Evolutionary conservation across 768 basidiomycete species (phyloP), one percentile per base, ranked within the genome.

Genomic region (Tricholoma terreum): DNA sequence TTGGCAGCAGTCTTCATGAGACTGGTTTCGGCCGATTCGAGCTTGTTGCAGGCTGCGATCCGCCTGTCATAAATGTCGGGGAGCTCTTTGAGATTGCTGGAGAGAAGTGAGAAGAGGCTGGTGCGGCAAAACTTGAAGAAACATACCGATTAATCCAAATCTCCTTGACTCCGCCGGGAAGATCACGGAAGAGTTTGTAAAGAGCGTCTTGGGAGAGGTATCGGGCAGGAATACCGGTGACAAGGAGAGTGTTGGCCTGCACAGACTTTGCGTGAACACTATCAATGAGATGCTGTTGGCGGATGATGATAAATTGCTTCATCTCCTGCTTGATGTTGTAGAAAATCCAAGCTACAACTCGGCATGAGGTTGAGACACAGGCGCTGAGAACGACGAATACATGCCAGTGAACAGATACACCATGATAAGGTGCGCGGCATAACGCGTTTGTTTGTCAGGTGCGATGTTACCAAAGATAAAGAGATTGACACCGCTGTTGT

Each of bases 81-180:
- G 51, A 99, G 80, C 9, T 92, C 88, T 69, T 92, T 92, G 27
- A 98, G 77, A 66, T 98, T 83, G 50, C 91, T 89, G 40, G 21
- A 45, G 42, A 27, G 30, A 17, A 35, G 31, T 53, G 35, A 54
- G 50, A 50, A 51, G n/a, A n/a, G 10, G 2, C 6, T 5, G 2
- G 3, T n/a, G n/a, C 3, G 12, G 7, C 36, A 12, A 45, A 19
- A 34, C 11, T 48, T 12, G 50, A n/a, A n/a, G 15, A 19, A 1
- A 54, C 81, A 40, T 56, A 87, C 86, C 90, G 81, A 70, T 94
- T 96, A 36, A 98, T 80, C 94, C 96, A 99, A 34, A 99, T 85
- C 61, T 85, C 83, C 67, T 86, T 87, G 8, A 95, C 89, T 14
- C 95, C 95, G 9, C 95, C 95, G 0, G 97, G 96, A 2, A 98